Evolutionary conservation across 345 rosid genomes (phyloP), one percentile per base, ranked within the genome.

Genomic region (Aquilaria yunnanensis): DNA sequence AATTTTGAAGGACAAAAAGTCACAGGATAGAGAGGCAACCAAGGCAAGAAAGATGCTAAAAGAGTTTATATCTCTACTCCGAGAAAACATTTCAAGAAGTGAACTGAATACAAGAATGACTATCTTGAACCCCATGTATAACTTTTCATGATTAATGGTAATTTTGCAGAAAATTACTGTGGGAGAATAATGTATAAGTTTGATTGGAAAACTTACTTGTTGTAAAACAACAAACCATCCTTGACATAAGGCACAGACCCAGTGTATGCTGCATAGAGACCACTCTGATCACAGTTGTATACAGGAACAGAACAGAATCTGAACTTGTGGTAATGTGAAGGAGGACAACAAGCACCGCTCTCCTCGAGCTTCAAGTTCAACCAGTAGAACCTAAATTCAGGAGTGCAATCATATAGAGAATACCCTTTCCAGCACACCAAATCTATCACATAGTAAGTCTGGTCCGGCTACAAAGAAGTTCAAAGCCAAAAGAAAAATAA

Each of bases 371-470:
- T 94, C 4, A 97, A 88, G 71, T 81, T 78, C 81, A 82, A 72
- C 99, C 95, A 94, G 79, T 79, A 94, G 75, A 90, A 90, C 47
- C 99, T 80, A 70, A 88, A 94, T 82, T 94, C 99, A 23, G 95
- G 84, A 5, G 90, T 80, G 71, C 97, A 94, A 60, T 90, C 96
- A 64, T 85, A 94, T 13, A 85, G 86, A 56, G 97, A 85, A 80
- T 85, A 88, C 64, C 96, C 96, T 3, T 93, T 66, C 96, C 97
- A 94, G 71, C 99, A 94, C 61, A 88, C 81, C 87, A 90, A 80
- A 74, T 94, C 99, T 60, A 88, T 86, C 70, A 86, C 97, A 56
- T 90, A 90, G 65, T 94, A 94, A 10, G 96, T 90, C 72, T 90
- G 96, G 76, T 94, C 95, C 45, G 34, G 29, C 99, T 89, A 79